Base-by-base conservation (phyloP, 2,329 filamentous ascomycete species). In the Verticillium klebahnii region DNA sequence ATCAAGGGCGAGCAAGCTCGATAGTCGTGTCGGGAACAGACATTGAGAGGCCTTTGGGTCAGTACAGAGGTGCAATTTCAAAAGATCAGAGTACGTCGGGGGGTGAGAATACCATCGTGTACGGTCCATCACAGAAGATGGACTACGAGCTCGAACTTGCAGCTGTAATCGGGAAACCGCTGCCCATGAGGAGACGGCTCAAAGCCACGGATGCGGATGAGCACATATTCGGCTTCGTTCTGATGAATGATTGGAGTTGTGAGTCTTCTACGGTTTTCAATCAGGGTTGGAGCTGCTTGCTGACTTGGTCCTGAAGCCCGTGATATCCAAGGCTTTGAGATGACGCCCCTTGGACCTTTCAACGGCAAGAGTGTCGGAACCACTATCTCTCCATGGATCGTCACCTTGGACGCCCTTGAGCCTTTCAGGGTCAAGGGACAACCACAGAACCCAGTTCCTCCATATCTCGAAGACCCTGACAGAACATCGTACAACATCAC, bases 241-340 rank as follows among this genome's bases (percentile, higher is more conserved):
- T 89, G 40, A 67, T 89, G 14, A 89, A 89, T 64, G 85, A 89
- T 64, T 89, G 86, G 86, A 81, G 78, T 29, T 77, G 82, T 65
- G 77, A 82, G 52, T 73, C 14, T 9, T 9, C 8, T 19, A 17
- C 9, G 7, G 8, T 2, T 19, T 9, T 19, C 17, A 8, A 77
- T 11, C 72, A 70, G 61, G 9, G 17, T 19, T 45, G 39, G n/a
- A 2, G 7, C 39, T 9, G 7, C 9, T 3, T 0, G 34, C 62
- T 73, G 8, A 69, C 52, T 29, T 29, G 29, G 29, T 29, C 11
- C 0, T 1, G 61, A 60, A 74, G 82, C 85, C 23, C 76, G 85
- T n/a, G 86, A 89, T 68, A 84, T 89, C 23, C 86, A 89, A 69
- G 78, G 73, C 0, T 74, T 84, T 25, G 86, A 89, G 66, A 88